phyloP scores from a whole-genome alignment of 495 filamentous ascomycete genomes.

The Alectoria sarmentosa region DNA sequence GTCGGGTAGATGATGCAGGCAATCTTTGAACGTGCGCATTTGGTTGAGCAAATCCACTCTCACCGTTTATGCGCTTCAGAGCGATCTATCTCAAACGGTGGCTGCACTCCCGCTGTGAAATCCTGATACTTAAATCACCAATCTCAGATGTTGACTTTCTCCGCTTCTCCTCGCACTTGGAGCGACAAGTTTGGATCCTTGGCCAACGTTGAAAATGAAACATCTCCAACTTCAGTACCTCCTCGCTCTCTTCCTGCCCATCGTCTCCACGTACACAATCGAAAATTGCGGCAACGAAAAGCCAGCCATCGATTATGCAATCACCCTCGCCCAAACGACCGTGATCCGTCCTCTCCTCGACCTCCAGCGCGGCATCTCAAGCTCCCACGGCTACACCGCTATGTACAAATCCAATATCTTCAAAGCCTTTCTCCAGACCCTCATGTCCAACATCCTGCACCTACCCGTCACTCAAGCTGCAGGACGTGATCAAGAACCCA shows the following conservation, averaged over 20 bases:
- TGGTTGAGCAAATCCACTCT: neutral
- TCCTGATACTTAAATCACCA: neutral
- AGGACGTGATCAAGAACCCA: neutral
- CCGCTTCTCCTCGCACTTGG: neutral
- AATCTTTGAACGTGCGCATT: constrained; percentile 3
- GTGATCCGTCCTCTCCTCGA: neutral
- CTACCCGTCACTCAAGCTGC: neutral
- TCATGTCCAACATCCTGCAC: neutral
- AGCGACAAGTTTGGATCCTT: neutral
- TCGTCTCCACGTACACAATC: neutral
- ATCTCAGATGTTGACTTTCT: neutral
- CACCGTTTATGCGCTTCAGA: constrained; percentile 4
- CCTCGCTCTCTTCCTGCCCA: constrained; percentile 1
- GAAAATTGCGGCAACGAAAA: neutral
- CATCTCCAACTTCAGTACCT: neutral
- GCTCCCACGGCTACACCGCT: neutral
- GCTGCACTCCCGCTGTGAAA: neutral
- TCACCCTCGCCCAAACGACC: neutral
- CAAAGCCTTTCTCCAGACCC: neutral
- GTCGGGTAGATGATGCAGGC: neutral
- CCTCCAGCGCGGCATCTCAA: neutral
- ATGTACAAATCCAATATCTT: constrained; percentile 4
- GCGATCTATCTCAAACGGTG: neutral
- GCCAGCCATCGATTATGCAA: neutral
- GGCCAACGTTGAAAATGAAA: neutral